Evolutionary conservation across 78 protist genomes (phyloP), one percentile per base, ranked within the genome.

Genomic region (Tieghemostelium lacteum): DNA sequence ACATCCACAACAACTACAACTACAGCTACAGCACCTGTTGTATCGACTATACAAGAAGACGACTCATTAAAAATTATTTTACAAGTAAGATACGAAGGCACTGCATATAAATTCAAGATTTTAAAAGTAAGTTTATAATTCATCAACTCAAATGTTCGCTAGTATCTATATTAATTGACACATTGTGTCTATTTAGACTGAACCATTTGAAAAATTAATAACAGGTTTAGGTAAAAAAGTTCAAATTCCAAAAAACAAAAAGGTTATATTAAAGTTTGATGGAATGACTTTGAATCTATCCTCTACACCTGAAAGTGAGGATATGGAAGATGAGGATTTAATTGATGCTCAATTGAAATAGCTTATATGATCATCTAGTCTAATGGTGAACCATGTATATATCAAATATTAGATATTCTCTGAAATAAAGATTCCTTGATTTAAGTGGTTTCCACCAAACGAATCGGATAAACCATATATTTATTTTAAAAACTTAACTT

Each of bases 281-380:
- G 88, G 88, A 55, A 29, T 29, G 40, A 14, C 8, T 24, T 58
- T 80, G 26, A 67, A 57, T 16, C 16, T 71, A 37, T 57, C 6
- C 5, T 29, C 70, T 19, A 80, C 88, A 6, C 88, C 88, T 19
- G 75, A 57, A 1, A 37, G 54, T 39, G 88, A 80, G 29, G 88
- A 67, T 40, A 80, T 80, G 88, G 88, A 80, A 19, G 76, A 80
- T 29, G 88, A 80, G 3, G 74, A 66, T 42, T 36, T 80, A 10
- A 80, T 80, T n/a, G 88, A 80, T 66, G 88, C 72, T 24, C 10
- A 31, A 31, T 39, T 65, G 3, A 72, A 72, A 72, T 72, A 39
- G 54, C 54, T 16, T 16, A 49, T 49, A 49, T 16, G 12, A 16
- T 49, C 54, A 49, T 49, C n/a, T n/a, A n/a, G n/a, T n/a, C n/a